A percentile compares a stretch with the other conserved stretches of the same genome.
These are phyloP conservation scores for Passiflora organensis DNA, from an alignment of 345 rosid genomes.

Conservation along the genomic window DNA sequence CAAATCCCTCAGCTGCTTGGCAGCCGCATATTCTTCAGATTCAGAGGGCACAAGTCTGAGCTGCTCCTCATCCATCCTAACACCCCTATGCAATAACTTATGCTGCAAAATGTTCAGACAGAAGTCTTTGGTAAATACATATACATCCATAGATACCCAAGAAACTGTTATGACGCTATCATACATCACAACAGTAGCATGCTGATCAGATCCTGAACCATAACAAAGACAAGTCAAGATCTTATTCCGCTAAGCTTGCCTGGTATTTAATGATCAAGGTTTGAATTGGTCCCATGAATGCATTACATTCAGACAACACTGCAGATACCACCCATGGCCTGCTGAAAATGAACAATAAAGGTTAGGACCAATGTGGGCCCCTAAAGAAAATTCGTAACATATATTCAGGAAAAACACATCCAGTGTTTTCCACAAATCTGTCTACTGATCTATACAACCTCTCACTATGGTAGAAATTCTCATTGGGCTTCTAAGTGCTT, in stretches of 20 bases:
- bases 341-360: constrained; percentile 8
- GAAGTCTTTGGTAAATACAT: neutral
- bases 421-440: neutral
- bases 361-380: neutral
- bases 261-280: constrained; percentile 15
- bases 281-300: constrained; percentile 6
- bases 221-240: neutral
- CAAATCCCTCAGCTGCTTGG: constrained; percentile 26
- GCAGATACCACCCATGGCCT: constrained; percentile 41
- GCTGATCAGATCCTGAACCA: neutral
- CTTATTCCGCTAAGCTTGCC: constrained; percentile 10
- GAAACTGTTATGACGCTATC: neutral
- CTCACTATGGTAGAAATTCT: neutral
- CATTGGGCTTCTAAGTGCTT: neutral
- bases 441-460: too few species aligned
- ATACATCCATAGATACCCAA: neutral
- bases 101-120: constrained; percentile 7
- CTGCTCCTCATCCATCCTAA: constrained; percentile 2
- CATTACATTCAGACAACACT: constrained; percentile 9
- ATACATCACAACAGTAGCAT: neutral
- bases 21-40: constrained; percentile 28
- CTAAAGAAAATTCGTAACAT: neutral
- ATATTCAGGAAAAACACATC: neutral
- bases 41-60: constrained; percentile 29
- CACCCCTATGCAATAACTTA: neutral